Conservation (phyloP, 371 early-diverging fungal species). For the Mortierella sp. region DNA sequence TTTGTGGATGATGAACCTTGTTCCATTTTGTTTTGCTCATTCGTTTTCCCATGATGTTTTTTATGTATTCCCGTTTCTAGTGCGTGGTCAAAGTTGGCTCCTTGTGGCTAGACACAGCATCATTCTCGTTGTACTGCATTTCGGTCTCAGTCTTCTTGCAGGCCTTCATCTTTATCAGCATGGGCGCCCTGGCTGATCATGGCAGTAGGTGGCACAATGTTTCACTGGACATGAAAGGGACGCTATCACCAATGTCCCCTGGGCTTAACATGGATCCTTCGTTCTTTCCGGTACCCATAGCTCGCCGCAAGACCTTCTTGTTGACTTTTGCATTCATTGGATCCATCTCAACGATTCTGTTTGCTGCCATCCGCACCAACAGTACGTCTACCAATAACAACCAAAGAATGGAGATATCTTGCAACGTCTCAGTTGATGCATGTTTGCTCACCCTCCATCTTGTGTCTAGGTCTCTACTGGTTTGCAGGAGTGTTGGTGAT, state of each 20-base stretch:
- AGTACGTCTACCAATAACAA: conserved; percentile 12
- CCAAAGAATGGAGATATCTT: not conserved
- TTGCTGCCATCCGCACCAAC: conserved; percentile 33
- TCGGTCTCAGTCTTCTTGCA: conserved; percentile 68
- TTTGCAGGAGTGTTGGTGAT: conserved; percentile 58
- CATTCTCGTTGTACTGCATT: conserved; percentile 65
- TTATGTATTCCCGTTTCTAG: conserved; percentile 8
- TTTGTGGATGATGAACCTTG: conserved; percentile 2
- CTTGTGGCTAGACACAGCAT: conserved; percentile 60
- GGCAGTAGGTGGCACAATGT: conserved; percentile 43
- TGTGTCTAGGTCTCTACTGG: conserved; percentile 47
- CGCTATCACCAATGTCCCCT: too few relatives aligned
- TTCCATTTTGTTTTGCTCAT: not conserved
- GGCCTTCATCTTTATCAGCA: conserved; percentile 65
- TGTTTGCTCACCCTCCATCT: conserved; percentile 31
- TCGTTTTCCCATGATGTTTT: not conserved
- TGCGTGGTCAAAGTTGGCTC: conserved; percentile 63
- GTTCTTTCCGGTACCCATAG: too few relatives aligned
- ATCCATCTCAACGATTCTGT: conserved; percentile 53
- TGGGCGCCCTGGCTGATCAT: conserved; percentile 73
- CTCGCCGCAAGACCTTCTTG: conserved; percentile 62
- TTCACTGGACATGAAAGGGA: not conserved
- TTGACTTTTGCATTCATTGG: conserved; percentile 57
- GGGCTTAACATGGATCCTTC: too few relatives aligned
- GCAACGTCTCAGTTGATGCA: conserved; percentile 33